Percentiles rank a stretch among this genome's conserved stretches.
Conservation (phyloP, 2,329 filamentous ascomycete species). For the Fusarium albidum region DNA sequence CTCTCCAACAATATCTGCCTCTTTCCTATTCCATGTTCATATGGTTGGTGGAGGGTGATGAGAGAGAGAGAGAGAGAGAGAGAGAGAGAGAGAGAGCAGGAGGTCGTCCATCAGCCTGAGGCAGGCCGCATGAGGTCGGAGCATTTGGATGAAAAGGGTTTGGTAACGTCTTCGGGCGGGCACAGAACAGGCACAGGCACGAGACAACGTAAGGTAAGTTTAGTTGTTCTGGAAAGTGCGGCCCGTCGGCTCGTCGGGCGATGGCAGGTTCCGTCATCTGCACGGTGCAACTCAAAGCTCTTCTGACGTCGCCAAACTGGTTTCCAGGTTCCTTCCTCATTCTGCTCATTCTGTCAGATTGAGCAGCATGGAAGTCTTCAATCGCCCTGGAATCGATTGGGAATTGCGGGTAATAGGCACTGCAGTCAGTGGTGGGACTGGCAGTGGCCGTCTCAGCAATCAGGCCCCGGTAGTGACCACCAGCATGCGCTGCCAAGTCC, state of each 20-base stretch:
- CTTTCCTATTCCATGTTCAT: too few species aligned
- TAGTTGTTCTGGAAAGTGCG: conserved; percentile 9
- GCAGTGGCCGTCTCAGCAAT: background rate
- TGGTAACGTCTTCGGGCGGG: background rate
- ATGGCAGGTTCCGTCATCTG: conserved; percentile 1
- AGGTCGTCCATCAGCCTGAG: background rate
- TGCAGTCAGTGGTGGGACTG: conserved; percentile 8
- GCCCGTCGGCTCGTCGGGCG: conserved; percentile 7
- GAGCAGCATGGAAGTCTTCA: background rate
- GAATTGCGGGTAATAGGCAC: conserved; percentile 5
- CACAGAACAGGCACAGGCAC: too few species aligned
- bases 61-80: background rate
- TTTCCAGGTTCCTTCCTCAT: background rate
- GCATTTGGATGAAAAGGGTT: background rate
- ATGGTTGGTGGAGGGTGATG: background rate
- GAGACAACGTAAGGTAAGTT: background rate
- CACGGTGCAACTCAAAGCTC: conserved; percentile 14
- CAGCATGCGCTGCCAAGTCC: conserved; percentile 2
- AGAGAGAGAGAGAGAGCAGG: background rate
- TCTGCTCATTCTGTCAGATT: conserved; percentile 13
- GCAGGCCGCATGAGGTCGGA: too few species aligned
- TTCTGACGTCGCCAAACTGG: background rate
- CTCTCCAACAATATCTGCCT: too few species aligned
- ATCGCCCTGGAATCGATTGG: background rate
- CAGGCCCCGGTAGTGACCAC: background rate